A percentile compares a stretch with the other conserved stretches of the same genome.
phyloP scores from a whole-genome alignment of 768 basidiomycete genomes.

The Mycena polygramma region DNA sequence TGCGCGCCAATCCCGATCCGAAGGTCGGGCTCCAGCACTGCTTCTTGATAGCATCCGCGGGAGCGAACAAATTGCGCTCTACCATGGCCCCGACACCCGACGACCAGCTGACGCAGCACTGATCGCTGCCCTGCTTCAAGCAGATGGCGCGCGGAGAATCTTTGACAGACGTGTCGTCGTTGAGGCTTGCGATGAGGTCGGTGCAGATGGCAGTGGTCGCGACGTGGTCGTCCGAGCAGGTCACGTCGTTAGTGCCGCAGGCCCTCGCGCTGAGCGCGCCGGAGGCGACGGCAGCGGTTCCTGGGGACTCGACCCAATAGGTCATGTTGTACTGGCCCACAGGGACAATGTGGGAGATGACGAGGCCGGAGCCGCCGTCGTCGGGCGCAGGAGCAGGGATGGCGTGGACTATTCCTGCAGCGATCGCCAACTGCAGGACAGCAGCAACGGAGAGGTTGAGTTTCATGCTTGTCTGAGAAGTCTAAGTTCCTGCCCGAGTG shows the following conservation, averaged over 20 bases:
- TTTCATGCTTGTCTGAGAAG: not conserved
- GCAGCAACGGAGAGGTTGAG: not conserved
- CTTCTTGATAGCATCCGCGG: not conserved
- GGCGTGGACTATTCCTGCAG: constrained; percentile 5
- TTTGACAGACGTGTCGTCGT: not conserved
- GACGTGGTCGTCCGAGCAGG: not conserved
- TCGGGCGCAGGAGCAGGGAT: not conserved
- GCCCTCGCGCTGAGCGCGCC: no score
- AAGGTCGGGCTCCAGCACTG: not conserved
- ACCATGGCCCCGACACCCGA: not conserved
- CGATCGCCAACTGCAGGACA: not conserved
- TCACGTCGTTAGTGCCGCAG: constrained; percentile 10
- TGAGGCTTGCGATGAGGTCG: constrained; percentile 2
- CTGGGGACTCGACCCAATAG: constrained; percentile 3
- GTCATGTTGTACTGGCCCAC: constrained; percentile 19
- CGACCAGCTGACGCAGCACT: constrained; percentile 17
- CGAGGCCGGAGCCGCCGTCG: not conserved
- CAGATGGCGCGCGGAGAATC: constrained; percentile 6
- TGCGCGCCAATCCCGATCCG: not conserved
- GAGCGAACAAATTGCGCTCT: not conserved
- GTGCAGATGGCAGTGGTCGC: not conserved
- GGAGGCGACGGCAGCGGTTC: not conserved
- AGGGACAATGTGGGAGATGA: constrained; percentile 3
- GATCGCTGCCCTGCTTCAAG: not conserved
- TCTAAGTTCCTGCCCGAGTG: no score